Percentiles rank a stretch among this genome's conserved stretches.
These are phyloP conservation scores for Eutrema japonicum DNA, from an alignment of 345 rosid species.

Conservation along the genomic window DNA sequence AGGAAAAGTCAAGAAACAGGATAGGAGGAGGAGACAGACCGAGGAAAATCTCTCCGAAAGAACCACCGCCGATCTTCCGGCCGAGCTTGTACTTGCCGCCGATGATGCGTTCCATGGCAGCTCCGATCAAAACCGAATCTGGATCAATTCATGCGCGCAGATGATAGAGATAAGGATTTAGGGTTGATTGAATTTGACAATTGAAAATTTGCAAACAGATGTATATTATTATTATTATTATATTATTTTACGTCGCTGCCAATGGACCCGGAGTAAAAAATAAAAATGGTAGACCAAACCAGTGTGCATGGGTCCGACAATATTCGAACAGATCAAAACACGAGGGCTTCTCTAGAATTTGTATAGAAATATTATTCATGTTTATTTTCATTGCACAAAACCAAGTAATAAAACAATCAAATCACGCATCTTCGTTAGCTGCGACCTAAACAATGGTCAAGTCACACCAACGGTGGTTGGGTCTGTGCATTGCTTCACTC, in stretches of 20 bases:
- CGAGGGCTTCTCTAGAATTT: background rate
- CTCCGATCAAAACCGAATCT: conserved; percentile 35
- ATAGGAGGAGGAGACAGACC: conserved; percentile 46
- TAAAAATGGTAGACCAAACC: background rate
- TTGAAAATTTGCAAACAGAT: background rate
- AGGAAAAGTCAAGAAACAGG: background rate
- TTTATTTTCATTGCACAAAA: conserved; percentile 1
- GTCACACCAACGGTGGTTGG: conserved; percentile 64
- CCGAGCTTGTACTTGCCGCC: conserved; percentile 92
- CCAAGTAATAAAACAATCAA: background rate
- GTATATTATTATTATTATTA: too few relatives aligned
- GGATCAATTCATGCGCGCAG: conserved; percentile 23
- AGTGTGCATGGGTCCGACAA: conserved; percentile 10
- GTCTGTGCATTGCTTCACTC: conserved; percentile 53
- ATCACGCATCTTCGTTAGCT: conserved; percentile 48
- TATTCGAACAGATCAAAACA: background rate
- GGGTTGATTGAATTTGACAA: conserved; percentile 24
- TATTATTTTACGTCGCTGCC: background rate
- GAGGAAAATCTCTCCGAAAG: conserved; percentile 90
- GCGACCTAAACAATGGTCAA: conserved; percentile 42
- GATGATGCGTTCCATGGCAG: conserved; percentile 73
- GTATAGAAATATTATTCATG: background rate
- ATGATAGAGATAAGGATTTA: conserved; percentile 36
- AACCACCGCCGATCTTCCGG: conserved; percentile 94
- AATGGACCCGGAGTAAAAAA: conserved; percentile 14